Evolutionary conservation across 805 yeast genomes (phyloP), one percentile per base, ranked within the genome.

Genomic region (Yarrowia sp.): DNA sequence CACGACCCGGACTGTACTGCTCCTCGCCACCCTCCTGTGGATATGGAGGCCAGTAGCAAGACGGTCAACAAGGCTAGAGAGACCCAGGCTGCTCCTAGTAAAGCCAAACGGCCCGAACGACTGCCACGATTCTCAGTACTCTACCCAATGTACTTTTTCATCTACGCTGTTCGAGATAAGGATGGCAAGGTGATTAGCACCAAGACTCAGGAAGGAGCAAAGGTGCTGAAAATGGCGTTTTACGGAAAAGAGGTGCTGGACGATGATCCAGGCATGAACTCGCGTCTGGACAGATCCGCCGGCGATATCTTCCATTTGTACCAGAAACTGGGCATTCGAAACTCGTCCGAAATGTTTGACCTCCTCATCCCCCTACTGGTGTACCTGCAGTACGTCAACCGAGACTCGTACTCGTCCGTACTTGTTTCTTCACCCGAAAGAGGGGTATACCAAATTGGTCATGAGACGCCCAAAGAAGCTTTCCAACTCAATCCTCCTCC

Each of bases 91-190:
- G 22, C 45, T 0, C 36, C 45, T 1, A 9, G 38, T 11, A 55
- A 55, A 38, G 61, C 61, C 5, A 55, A 55, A 13, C 36, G 61
- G 8, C 61, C 61, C 3, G 61, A 55, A 41, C 47, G 61, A 4
- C 61, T 55, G 47, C 61, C 61, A 7, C 38, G 61, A 3, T 55
- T 55, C 18, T 55, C 61, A 13, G 61, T 55, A 38, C 61, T 55
- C 33, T 55, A 55, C 17, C 61, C 61, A 7, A 55, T 55, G 61
- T 55, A 55, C 61, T 55, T 55, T 55, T 55, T 55, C 61, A 55
- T 55, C 38, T 55, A 55, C 47, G 61, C 61, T 1, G 61, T 55
- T 5, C 6, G 47, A 15, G 61, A 55, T 17, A 55, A 55, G 13
- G 61, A 55, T 1, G 61, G 61, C n/a, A 55, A 55, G 11, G 61